A percentile compares a stretch with the other conserved stretches of the same genome.
Conservation (phyloP, 1,284 basidiomycete genomes). For the Naganishia sp. region DNA sequence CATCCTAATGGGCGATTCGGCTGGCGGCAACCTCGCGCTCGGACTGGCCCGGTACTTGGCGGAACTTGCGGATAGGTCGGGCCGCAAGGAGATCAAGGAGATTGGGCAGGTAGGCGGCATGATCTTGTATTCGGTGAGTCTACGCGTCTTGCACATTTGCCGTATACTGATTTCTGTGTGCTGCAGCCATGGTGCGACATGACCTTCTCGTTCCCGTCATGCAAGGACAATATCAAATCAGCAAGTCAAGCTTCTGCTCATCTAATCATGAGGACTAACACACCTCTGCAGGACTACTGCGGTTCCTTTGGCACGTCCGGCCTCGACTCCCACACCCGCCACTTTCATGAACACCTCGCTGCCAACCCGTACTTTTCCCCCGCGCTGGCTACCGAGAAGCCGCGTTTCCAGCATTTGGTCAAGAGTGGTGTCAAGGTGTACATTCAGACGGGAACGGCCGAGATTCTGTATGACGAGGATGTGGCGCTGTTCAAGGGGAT, state of each 20-base stretch:
- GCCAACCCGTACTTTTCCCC: slow-evolving; percentile 35
- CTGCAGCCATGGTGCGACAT: slow-evolving; percentile 35
- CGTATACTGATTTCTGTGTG: background rate
- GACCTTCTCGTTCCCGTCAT: slow-evolving; percentile 30
- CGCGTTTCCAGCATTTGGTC: slow-evolving; percentile 31
- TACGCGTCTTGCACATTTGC: background rate
- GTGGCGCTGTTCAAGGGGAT: slow-evolving; percentile 39
- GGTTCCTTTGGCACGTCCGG: slow-evolving; percentile 20
- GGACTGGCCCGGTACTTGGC: slow-evolving; percentile 37
- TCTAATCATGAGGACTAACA: background rate
- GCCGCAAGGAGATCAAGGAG: slow-evolving; percentile 2
- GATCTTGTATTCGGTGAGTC: slow-evolving; percentile 33
- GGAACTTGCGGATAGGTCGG: slow-evolving; percentile 30
- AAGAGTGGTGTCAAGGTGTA: slow-evolving; percentile 36
- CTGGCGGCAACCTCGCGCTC: slow-evolving; percentile 35
- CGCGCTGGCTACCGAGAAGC: slow-evolving; percentile 23
- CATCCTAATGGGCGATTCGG: slow-evolving; percentile 37
- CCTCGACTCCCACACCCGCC: slow-evolving; percentile 35
- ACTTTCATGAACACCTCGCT: slow-evolving; percentile 31
- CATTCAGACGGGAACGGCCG: slow-evolving; percentile 44
- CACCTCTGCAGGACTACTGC: slow-evolving; percentile 31
- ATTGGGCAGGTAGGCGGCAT: slow-evolving; percentile 31
- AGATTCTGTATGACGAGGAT: slow-evolving; percentile 44
- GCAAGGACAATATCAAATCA: slow-evolving; percentile 24
- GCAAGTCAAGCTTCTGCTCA: slow-evolving; percentile 17